Percentiles rank a stretch among this genome's conserved stretches.
Conservation (phyloP, 768 basidiomycete species). For the Amanita fuliginea region DNA sequence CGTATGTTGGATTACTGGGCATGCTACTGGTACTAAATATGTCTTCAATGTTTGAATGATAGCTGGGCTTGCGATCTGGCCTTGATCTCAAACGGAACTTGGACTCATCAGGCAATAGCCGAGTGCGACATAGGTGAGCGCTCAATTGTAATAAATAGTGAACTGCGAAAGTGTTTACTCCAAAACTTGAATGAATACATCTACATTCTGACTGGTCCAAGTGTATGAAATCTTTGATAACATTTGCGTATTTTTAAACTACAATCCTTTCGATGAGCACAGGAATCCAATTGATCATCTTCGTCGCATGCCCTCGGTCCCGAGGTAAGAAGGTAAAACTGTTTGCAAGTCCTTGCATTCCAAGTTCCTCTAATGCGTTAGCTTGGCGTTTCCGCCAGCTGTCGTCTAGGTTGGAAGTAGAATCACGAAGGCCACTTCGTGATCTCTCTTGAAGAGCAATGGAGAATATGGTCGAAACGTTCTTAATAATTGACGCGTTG, state of each 20-base stretch:
- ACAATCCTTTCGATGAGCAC: conserved; percentile 12
- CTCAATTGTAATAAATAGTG: too few relatives aligned
- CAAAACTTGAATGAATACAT: too few relatives aligned
- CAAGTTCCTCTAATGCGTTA: conserved; percentile 54
- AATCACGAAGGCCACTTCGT: conserved; percentile 33
- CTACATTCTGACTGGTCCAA: neutral
- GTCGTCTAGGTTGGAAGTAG: conserved; percentile 62
- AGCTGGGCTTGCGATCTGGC: too few relatives aligned
- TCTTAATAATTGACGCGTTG: conserved; percentile 58
- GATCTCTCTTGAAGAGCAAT: conserved; percentile 47
- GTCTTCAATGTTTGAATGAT: too few relatives aligned
- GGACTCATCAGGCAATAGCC: too few relatives aligned
- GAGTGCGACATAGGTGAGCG: too few relatives aligned
- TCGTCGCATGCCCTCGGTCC: conserved; percentile 40
- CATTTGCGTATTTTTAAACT: neutral
- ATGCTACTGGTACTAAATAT: too few relatives aligned
- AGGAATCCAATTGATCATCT: conserved; percentile 70
- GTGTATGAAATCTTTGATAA: neutral
- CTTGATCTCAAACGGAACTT: too few relatives aligned
- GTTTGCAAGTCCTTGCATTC: conserved; percentile 67
- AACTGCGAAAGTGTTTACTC: neutral
- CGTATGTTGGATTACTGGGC: too few relatives aligned
- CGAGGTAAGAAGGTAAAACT: conserved; percentile 61
- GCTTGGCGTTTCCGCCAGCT: conserved; percentile 24
- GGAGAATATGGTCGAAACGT: conserved; percentile 69